Evolutionary conservation across 78 protist species (phyloP), one percentile per base, ranked within the genome.

Genomic region (Dictyostelium citrinum): DNA sequence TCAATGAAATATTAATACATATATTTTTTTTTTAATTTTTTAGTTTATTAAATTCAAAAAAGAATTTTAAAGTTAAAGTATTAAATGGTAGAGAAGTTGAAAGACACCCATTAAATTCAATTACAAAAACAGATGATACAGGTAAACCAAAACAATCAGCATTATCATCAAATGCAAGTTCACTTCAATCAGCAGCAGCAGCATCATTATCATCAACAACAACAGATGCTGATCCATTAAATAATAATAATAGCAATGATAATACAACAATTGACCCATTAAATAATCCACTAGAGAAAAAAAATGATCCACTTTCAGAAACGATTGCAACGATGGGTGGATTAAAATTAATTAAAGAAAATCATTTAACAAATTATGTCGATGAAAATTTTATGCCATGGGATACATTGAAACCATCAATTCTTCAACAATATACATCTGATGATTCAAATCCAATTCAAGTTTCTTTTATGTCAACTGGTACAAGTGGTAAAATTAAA

Each of bases 371-470:
- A 7, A 68, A 0, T 12, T 88, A 88, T 78, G 76, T 77, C 1
- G 93, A 88, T 67, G 93, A 88, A 17, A 85, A 60, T 14, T 94
- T 83, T 58, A 88, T 88, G 55, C 96, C 96, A 35, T 94, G 96
- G 96, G 71, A 91, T 22, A 77, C 96, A 55, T 51, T 88, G 72
- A 94, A 94, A 35, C 90, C 96, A 27, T 45, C 61, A 1, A 94
- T 94, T 39, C 90, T 94, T 29, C 96, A 94, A 70, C 91, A 94
- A 72, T 94, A 88, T 35, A 94, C 96, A 5, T 60, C 85, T 17
- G 90, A 94, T 80, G 90, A 81, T 4, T 58, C 80, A 5, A 43
- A 4, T 16, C 84, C 71, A 49, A 88, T 94, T 60, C 90, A 90
- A 78, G 86, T 94, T 29, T 79, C 83, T 61, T 75, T 80, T 39